Percentiles rank a stretch among this genome's conserved stretches.
These are phyloP conservation scores for Mycena indigotica DNA, from an alignment of 768 basidiomycete species.

Conservation along the genomic window DNA sequence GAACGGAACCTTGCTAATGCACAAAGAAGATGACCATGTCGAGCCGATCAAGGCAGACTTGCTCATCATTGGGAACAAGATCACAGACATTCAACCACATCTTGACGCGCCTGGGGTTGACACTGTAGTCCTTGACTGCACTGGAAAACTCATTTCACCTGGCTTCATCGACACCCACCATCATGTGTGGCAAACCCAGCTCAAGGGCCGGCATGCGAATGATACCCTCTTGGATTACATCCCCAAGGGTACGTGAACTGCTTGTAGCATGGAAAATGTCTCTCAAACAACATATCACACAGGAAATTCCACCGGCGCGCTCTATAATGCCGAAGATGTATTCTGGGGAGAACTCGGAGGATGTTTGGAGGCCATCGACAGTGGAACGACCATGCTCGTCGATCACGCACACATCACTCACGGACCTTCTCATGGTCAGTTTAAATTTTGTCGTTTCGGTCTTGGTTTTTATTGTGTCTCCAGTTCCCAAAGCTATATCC, in stretches of 20 bases:
- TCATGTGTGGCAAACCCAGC: constrained; percentile 7
- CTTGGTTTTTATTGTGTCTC: too few species aligned
- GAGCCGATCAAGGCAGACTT: background rate
- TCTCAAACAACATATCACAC: too few species aligned
- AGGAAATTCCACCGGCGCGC: background rate
- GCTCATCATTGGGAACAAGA: constrained; percentile 1
- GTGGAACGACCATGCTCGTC: constrained; percentile 14
- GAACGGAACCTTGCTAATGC: constrained; percentile 4
- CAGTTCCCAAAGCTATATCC: constrained; percentile 7
- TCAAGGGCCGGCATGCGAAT: constrained; percentile 4
- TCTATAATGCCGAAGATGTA: constrained; percentile 15
- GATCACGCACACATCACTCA: constrained; percentile 20
- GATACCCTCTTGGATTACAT: constrained; percentile 1
- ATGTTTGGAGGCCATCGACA: constrained; percentile 18
- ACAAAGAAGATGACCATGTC: background rate
- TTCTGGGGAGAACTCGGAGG: constrained; percentile 21
- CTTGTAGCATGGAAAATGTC: too few species aligned
- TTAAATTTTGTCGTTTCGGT: too few species aligned
- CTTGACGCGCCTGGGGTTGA: background rate
- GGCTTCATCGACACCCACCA: constrained; percentile 9
- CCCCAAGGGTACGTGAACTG: background rate
- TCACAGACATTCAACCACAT: background rate
- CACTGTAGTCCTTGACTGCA: constrained; percentile 2
- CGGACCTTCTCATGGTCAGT: too few species aligned
- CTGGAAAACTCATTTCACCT: constrained; percentile 1